These are phyloP conservation scores for Penicillium coffeae DNA, from an alignment of 495 filamentous ascomycete species.

Conservation along the genomic window DNA sequence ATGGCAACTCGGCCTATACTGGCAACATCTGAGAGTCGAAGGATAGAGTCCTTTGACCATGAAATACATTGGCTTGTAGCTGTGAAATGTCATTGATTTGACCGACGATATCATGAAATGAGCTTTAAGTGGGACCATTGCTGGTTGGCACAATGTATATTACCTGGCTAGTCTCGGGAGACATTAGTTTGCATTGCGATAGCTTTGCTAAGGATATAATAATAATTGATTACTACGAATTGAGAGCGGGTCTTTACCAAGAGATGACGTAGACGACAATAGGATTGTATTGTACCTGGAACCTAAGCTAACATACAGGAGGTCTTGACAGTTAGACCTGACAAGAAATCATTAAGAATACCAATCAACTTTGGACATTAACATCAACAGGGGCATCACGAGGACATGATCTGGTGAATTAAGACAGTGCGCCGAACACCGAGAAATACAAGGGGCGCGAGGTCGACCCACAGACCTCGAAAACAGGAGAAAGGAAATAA, in stretches of 20 bases:
- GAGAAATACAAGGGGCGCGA: background rate
- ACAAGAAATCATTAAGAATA: slow-evolving; percentile 16
- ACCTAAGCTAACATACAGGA: background rate
- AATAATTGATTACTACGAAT: background rate
- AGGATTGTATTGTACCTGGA: slow-evolving; percentile 2
- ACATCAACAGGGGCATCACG: slow-evolving; percentile 10
- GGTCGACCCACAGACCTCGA: slow-evolving; percentile 5
- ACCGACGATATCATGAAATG: no score
- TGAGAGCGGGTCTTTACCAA: no score
- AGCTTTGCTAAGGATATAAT: slow-evolving; percentile 1
- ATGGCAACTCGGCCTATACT: slow-evolving; percentile 39
- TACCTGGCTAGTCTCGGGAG: slow-evolving; percentile 4
- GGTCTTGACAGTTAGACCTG: background rate
- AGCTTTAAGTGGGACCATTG: slow-evolving; percentile 22
- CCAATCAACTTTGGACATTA: slow-evolving; percentile 8
- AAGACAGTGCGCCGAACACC: slow-evolving; percentile 6
- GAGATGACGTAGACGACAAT: background rate
- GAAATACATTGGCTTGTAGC: no score
- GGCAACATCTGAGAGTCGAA: slow-evolving; percentile 20
- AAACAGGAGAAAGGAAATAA: slow-evolving; percentile 2
- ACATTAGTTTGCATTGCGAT: no score
- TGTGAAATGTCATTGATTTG: no score
- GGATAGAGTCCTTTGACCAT: background rate
- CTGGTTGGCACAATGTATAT: slow-evolving; percentile 14
- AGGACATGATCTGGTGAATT: background rate